Percentiles rank a stretch among this genome's conserved stretches.
These are phyloP conservation scores for Aspergillus quadricinctus DNA, from an alignment of 2,329 filamentous ascomycete genomes.

Conservation along the genomic window DNA sequence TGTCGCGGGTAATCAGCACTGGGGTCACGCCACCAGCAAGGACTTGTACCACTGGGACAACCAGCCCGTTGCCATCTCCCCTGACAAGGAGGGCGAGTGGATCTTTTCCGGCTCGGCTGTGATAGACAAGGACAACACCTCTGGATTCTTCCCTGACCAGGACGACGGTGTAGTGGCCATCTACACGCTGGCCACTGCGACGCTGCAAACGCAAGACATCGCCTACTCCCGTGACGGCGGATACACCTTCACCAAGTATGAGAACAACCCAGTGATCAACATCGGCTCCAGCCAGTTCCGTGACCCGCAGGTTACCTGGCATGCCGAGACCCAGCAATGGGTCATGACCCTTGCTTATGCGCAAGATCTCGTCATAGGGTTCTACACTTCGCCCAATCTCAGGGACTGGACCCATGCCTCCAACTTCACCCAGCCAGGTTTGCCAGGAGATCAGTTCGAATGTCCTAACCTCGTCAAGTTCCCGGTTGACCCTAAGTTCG, in stretches of 20 bases:
- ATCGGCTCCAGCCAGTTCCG: constrained; percentile 56
- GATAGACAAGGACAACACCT: constrained; percentile 60
- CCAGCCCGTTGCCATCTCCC: constrained; percentile 57
- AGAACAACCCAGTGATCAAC: constrained; percentile 57
- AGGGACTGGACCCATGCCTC: constrained; percentile 55
- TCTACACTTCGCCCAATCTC: constrained; percentile 58
- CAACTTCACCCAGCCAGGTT: constrained; percentile 54
- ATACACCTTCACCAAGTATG: constrained; percentile 58
- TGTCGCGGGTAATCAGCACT: constrained; percentile 58
- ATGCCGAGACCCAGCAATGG: constrained; percentile 50
- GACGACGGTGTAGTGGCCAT: constrained; percentile 61
- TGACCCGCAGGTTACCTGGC: constrained; percentile 62
- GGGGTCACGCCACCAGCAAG: constrained; percentile 61
- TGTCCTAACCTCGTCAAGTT: constrained; percentile 60
- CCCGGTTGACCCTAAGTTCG: too few species aligned
- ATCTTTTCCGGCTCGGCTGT: constrained; percentile 56
- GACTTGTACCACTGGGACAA: constrained; percentile 64
- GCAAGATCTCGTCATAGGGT: constrained; percentile 54
- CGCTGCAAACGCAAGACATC: constrained; percentile 52
- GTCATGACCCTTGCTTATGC: constrained; percentile 55
- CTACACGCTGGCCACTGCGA: constrained; percentile 42
- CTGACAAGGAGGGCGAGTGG: constrained; percentile 38
- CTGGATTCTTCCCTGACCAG: constrained; percentile 60
- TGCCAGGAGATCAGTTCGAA: constrained; percentile 57
- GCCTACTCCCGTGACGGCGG: constrained; percentile 61